These are phyloP conservation scores for Leucocoprinus gongylophorus DNA, from an alignment of 1,284 basidiomycete species.

Conservation along the genomic window DNA sequence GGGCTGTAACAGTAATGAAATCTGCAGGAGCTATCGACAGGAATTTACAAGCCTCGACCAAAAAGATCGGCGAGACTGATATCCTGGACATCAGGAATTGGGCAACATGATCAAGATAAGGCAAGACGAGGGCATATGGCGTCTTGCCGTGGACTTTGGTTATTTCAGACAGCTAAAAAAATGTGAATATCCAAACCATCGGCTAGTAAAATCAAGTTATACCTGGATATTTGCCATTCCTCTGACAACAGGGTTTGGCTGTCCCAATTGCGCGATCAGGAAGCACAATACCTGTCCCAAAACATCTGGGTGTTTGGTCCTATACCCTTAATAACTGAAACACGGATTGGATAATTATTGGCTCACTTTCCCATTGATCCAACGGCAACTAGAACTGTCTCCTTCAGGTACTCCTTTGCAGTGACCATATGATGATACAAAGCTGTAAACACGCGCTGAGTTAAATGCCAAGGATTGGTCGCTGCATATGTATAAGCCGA, in stretches of 20 bases:
- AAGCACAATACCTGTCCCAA: slow-evolving; percentile 58
- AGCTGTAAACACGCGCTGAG: slow-evolving; percentile 40
- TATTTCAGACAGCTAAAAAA: slow-evolving; percentile 49
- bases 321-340: slow-evolving; percentile 21
- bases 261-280: slow-evolving; percentile 64
- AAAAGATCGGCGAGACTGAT: slow-evolving; percentile 48
- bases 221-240: slow-evolving; percentile 70
- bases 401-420: slow-evolving; percentile 41
- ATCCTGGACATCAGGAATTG: slow-evolving; percentile 59
- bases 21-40: slow-evolving; percentile 47
- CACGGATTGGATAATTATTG: not conserved
- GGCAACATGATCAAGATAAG: slow-evolving; percentile 65
- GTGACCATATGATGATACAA: slow-evolving; percentile 44
- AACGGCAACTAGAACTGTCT: slow-evolving; percentile 54
- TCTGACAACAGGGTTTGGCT: slow-evolving; percentile 58
- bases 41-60: slow-evolving; percentile 59
- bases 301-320: slow-evolving; percentile 43
- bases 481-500: slow-evolving; percentile 29
- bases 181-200: slow-evolving; percentile 10
- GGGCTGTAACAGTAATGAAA: slow-evolving; percentile 65
- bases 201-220: not conserved
- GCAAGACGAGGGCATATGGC: slow-evolving; percentile 63
- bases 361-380: slow-evolving; percentile 60
- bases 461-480: slow-evolving; percentile 25
- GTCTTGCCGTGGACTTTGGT: slow-evolving; percentile 56